Evolutionary conservation across 306 rosid genomes (phyloP), one percentile per base, ranked within the genome.

Genomic region (Castanea crenata): DNA sequence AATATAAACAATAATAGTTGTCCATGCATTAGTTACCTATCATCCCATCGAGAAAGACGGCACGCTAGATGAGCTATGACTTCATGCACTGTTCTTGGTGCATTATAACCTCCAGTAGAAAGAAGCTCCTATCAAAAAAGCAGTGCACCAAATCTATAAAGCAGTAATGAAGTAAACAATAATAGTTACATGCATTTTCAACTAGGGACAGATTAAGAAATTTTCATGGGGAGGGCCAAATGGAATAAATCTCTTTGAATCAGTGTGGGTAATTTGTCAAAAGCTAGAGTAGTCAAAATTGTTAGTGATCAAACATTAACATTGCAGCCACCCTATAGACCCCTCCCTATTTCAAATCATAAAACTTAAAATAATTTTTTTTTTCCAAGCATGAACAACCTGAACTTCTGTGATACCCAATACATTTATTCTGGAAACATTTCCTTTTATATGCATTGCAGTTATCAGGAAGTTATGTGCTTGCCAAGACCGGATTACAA

Each of bases 31-130:
- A 25, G 73, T 86, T 90, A 95, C 98, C 99, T 90, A 78, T 95
- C 97, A 86, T 95, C 99, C 99, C 99, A 95, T 82, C 94, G 97
- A 70, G 96, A 79, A 83, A 95, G 98, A 67, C 89, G 97, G 87
- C 84, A 77, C 83, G 89, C 80, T 70, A 95, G 91, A 15, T 82
- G 94, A 69, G 99, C 94, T 81, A 95, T 90, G 74, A 95, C 89
- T 88, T 91, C 99, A 88, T 93, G 99, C 65, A 83, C 98, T 18
- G 98, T 91, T 86, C 91, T 91, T 1, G 99, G 97, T 78, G 78
- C 80, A 78, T 90, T 88, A 83, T 90, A 89, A 63, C 93, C 93
- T 80, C 99, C 99, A 61, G 87, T 81, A 52, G 87, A 86, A 77
- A 95, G 97, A 84, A 95, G 89, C 81, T 95, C 99, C 99, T 95